Conservation (phyloP, 169 alveolate genomes). For the Amoebophrya sp. region DNA sequence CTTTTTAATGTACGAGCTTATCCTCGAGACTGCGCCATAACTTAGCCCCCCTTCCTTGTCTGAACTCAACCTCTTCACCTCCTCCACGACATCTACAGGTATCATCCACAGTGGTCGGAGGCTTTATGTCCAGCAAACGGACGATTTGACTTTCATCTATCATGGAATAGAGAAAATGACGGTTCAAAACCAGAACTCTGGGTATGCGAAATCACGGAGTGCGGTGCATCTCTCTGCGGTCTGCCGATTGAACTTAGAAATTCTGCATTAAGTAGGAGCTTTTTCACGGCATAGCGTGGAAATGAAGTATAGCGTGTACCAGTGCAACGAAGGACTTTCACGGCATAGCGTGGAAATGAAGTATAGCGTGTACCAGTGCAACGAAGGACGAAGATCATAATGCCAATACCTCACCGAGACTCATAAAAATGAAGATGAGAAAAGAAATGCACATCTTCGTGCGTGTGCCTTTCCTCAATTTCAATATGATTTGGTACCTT, state of each 20-base stretch:
- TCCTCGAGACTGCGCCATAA: neutral
- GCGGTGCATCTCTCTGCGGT: neutral
- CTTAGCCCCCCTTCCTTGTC: no score
- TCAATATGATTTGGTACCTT: no score
- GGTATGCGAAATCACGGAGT: neutral
- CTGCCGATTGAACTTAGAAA: neutral
- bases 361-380: no score
- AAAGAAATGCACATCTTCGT: no score
- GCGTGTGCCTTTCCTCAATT: no score
- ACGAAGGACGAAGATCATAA: no score
- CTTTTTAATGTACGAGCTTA: neutral
- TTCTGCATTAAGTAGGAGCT: neutral
- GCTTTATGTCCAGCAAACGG: neutral
- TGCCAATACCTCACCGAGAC: no score
- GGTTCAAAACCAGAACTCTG: neutral
- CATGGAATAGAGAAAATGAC: neutral
- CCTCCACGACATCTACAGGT: neutral
- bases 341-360: no score
- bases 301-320: no score
- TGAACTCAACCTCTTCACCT: neutral
- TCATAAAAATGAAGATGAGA: no score
- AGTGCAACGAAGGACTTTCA: no score
- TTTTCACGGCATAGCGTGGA: no score
- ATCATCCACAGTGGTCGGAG: neutral
- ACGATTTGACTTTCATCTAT: neutral